Evolutionary conservation across 2,329 filamentous ascomycete genomes (phyloP), one percentile per base, ranked within the genome.

Genomic region (Didymella lethalis): DNA sequence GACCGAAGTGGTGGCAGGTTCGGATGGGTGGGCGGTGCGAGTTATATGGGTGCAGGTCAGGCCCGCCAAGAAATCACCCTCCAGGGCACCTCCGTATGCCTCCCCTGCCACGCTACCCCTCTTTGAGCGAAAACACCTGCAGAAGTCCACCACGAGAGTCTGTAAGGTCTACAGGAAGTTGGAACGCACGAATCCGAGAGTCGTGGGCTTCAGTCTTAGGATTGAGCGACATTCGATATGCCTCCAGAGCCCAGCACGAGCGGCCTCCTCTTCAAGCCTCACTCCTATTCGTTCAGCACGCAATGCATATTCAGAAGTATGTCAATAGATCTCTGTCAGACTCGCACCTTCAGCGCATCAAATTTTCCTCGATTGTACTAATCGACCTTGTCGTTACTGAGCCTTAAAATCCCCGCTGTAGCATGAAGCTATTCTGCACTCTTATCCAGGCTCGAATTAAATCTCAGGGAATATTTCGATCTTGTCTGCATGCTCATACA

Each of bases 21-120:
- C 40, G 40, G 48, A 44, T 60, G 55, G 38, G 63, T 63, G 65
- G 67, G 66, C 58, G 59, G 57, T 65, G 64, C 63, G 56, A 63
- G 44, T 58, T 69, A 67, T 70, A 69, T 64, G 45, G 58, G 61
- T 64, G 61, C 58, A 64, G 57, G 62, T 46, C 54, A 56, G 57
- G 14, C 50, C 47, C 45, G 67, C 67, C 67, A 70, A 70, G 66
- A 52, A 41, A 56, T 3, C 36, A 23, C 50, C 51, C 45, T 36
- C 58, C 57, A 59, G 53, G 45, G 52, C 62, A 56, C 51, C 41
- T 38, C 54, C 56, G 48, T 32, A 48, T 48, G 38, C 57, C 59
- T 34, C 48, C 57, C 29, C 28, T 50, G 50, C 52, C 60, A 58
- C 57, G 40, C 57, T 31, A 43, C 38, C 41, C 41, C 54, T 62